Base-by-base conservation (phyloP, 2,329 filamentous ascomycete species). In the Nemania serpens region DNA sequence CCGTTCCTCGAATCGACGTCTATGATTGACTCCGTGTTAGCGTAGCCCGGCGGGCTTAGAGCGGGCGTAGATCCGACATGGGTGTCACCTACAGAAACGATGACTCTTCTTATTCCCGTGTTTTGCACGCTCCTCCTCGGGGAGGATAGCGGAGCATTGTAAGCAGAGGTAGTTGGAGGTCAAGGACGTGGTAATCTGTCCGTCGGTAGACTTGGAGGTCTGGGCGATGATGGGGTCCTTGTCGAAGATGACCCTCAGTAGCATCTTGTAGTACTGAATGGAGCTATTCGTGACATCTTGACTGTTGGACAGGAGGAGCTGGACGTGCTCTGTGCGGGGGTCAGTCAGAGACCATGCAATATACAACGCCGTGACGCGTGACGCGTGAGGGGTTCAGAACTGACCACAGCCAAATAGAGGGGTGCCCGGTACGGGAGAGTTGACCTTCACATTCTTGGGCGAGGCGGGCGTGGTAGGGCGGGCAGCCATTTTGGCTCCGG, bases 1-100 rank as follows among this genome's bases (percentile, higher is more conserved):
- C 91, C 91, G 67, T 84, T 88, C 60, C 87, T 82, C 22, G 91
- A 94, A 71, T 95, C 91, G 41, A 93, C 89, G 71, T 90, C 90
- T 93, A 67, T 18, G 2, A 10, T 39, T 25, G 45, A 56, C 20
- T 5, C 22, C 20, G 37, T 45, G 54, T 65, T 3, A 60, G 42
- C 54, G 52, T 46, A 29, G 22, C n/a, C 33, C 33, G 9, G 42
- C 17, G 13, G 34, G 7, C 50, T 75, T 80, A 58, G 29, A 18
- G 22, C 42, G 29, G 15, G 22, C 42, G 34, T 12, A 34, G 17
- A 17, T 17, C 3, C 36, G 10, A 22, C 7, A 9, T 12, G 12
- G n/a, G 13, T 15, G 7, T 4, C 33, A 50, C 61, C 37, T 80
- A 93, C 90, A 91, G 69, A 93, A 92, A 53, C 86, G 82, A 75